phyloP scores from a whole-genome alignment of 257 asterid species.

The Solanum lignicaule region DNA sequence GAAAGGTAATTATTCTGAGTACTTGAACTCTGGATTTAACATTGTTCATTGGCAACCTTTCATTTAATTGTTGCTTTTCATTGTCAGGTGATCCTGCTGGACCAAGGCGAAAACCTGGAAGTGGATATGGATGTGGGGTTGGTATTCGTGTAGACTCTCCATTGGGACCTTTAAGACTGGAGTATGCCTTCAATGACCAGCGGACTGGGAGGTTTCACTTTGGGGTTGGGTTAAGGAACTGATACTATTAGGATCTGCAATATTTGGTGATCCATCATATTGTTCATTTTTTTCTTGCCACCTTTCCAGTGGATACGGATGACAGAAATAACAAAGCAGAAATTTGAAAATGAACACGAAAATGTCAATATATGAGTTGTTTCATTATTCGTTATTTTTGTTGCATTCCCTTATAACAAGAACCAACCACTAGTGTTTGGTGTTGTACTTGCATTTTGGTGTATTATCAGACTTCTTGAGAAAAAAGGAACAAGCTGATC shows the following conservation, averaged over 20 bases:
- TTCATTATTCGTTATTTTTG: neutral
- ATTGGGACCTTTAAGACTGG: constrained; percentile 87
- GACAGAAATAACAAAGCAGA: neutral
- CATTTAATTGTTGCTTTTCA: neutral
- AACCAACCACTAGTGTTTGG: neutral
- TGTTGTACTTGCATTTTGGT: neutral
- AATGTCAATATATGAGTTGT: neutral
- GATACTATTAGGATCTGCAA: neutral
- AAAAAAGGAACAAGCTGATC: neutral
- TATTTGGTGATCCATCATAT: neutral
- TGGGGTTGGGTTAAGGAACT: constrained; percentile 82
- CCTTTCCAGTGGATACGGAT: neutral
- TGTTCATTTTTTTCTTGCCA: neutral
- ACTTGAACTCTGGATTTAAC: neutral
- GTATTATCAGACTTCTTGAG: neutral
- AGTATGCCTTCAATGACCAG: constrained; percentile 85
- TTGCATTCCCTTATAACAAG: neutral
- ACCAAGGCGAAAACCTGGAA: constrained; percentile 87
- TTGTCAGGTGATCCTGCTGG: constrained; percentile 90
- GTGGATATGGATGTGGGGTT: constrained; percentile 88
- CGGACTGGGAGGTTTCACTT: constrained; percentile 81
- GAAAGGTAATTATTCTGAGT: neutral
- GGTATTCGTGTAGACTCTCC: constrained; percentile 93
- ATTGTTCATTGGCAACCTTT: neutral
- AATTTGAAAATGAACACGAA: neutral